These are phyloP conservation scores for Anaeramoeba flamelloides DNA, from an alignment of 78 protist species.

Conservation along the genomic window DNA sequence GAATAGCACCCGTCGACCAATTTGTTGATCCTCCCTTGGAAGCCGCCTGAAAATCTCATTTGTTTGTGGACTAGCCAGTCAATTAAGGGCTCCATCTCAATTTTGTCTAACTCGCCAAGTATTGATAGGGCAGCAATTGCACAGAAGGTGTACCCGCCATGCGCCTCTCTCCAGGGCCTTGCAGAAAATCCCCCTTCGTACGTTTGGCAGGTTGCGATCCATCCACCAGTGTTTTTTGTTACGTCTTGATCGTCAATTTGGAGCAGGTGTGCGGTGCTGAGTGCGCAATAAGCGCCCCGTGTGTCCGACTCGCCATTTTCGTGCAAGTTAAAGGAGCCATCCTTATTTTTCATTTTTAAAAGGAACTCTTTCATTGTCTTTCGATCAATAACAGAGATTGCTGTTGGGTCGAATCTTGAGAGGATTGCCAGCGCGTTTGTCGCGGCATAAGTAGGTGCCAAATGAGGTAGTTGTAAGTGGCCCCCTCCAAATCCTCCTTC, in stretches of 20 bases:
- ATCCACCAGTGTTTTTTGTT: not conserved
- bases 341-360: not conserved
- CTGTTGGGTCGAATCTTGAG: slow-evolving; percentile 35
- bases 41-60: slow-evolving; percentile 73
- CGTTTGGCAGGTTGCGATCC: slow-evolving; percentile 57
- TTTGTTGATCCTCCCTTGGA: slow-evolving; percentile 89
- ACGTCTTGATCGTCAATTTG: not conserved
- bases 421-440: slow-evolving; percentile 29
- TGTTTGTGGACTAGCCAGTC: slow-evolving; percentile 69
- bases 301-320: slow-evolving; percentile 61
- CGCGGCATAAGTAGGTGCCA: slow-evolving; percentile 93
- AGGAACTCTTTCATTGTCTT: slow-evolving; percentile 13
- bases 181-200: slow-evolving; percentile 87
- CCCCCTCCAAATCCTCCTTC: slow-evolving; percentile 55
- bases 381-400: slow-evolving; percentile 37
- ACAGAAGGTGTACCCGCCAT: slow-evolving; percentile 96
- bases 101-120: slow-evolving; percentile 15
- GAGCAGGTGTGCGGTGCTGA: not conserved
- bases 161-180: slow-evolving; percentile 69
- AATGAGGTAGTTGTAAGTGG: slow-evolving; percentile 57
- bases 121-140: slow-evolving; percentile 65
- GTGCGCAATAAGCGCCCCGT: slow-evolving; percentile 10
- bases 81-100: not conserved
- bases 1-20: slow-evolving; percentile 90
- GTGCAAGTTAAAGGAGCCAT: slow-evolving; percentile 65